Base-by-base conservation (phyloP, 768 basidiomycete genomes). In the Tylopilus vinaceipallidus region DNA sequence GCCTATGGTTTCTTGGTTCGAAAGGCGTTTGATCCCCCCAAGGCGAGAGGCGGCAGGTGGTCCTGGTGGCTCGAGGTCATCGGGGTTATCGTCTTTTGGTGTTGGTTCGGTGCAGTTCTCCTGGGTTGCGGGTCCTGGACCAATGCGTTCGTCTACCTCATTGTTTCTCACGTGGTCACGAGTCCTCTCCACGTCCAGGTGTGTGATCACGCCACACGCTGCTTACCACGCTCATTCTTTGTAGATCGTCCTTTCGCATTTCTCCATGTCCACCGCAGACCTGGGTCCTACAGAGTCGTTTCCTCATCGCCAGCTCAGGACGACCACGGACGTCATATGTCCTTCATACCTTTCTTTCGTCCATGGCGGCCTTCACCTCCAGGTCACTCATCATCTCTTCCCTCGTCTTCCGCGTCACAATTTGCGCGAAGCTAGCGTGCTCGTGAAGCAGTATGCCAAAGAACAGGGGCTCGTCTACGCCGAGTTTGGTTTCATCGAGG, bases 311-410 rank as follows among this genome's bases (percentile, higher is more conserved):
- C 97, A 99, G 67, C 73, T 99, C 60, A 88, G 97, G 41, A 99
- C 97, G n/a, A 98, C 97, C 0, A 88, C 91, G 38, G 97, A 99
- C 67, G 92, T 99, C 35, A 81, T 90, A 53, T 98, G 97, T 70
- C 81, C 84, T 3, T 76, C 85, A 1, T 81, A 82, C 27, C 77
- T 98, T 58, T 89, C 80, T 44, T 98, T 94, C 63, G 71, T 99
- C 29, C 97, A 99, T 62, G 97, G 97, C 11, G 97, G 97, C n/a
- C 80, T 99, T 17, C 92, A 99, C 59, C 82, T 98, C 12, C 97
- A 99, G 69, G 91, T 98, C 36, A 93, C 95, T 2, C 97, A 99
- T 60, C 95, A 98, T 68, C 79, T 98, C 50, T 98, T 98, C 74
- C 97, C 97, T 17, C 85, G 97, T 11, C 75, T 98, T 1, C 97